A percentile compares a stretch with the other conserved stretches of the same genome.
phyloP scores from a whole-genome alignment of 106 monocot species.

The Dendrobium chrysotoxum region DNA sequence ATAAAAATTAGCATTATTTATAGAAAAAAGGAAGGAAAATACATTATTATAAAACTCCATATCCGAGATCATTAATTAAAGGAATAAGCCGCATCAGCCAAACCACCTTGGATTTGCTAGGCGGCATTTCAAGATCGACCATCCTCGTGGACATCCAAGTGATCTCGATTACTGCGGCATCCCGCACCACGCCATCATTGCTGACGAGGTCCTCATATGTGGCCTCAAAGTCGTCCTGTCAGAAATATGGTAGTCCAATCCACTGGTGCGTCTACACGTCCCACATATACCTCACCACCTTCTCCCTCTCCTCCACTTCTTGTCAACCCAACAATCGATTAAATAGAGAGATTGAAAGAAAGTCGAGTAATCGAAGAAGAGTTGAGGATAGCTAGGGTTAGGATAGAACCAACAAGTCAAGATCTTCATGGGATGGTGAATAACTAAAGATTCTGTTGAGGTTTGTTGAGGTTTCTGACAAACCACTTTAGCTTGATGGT shows the following conservation, averaged over 20 bases:
- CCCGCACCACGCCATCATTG: conserved; percentile 35
- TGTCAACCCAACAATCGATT: conserved; percentile 2
- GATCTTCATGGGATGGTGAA: conserved; percentile 27
- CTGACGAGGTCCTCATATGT: conserved; percentile 81
- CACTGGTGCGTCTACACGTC: conserved; percentile 66
- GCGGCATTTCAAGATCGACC: conserved; percentile 48
- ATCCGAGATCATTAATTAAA: not conserved
- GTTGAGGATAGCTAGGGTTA: not conserved
- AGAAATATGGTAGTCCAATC: conserved; percentile 64
- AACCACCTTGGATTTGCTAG: conserved; percentile 2
- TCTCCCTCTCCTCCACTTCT: conserved; percentile 98
- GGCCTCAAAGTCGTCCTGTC: conserved; percentile 94
- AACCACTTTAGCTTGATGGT: conserved; percentile 82
- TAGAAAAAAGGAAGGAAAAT: no score
- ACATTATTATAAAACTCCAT: no score
- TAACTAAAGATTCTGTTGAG: conserved; percentile 25
- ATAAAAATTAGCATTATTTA: no score
- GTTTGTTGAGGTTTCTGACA: conserved; percentile 37
- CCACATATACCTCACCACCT: conserved; percentile 87
- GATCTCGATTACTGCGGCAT: conserved; percentile 66
- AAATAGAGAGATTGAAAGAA: not conserved
- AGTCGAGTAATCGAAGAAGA: not conserved
- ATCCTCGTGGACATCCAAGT: conserved; percentile 70
- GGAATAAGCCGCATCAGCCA: not conserved
- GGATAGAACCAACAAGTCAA: conserved; percentile 69